phyloP scores from a whole-genome alignment of 2,329 filamentous ascomycete species.

The Colletotrichum liaoningense region DNA sequence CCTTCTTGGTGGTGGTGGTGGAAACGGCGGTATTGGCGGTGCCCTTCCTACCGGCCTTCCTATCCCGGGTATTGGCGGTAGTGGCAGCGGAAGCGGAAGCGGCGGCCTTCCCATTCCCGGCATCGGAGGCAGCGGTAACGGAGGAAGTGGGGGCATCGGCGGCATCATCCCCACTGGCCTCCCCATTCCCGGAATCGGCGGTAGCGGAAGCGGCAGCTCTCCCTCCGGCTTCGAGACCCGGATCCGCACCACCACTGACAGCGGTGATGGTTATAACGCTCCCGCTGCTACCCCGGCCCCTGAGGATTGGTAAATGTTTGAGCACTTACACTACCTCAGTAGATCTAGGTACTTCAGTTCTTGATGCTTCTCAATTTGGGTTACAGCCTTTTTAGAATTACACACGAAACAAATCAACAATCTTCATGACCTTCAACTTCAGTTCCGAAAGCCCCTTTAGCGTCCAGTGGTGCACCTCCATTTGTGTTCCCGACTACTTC shows the following conservation, averaged over 20 bases:
- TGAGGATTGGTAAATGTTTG: background rate
- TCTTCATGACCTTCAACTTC: no score
- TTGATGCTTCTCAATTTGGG: no score
- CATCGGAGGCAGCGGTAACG: background rate
- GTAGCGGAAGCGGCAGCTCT: background rate
- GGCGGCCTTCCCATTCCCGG: background rate
- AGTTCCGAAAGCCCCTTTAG: no score
- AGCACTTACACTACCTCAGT: no score
- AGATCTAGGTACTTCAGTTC: no score
- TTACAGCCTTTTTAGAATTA: no score
- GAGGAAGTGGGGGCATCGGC: no score
- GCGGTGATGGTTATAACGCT: background rate
- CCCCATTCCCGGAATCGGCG: background rate
- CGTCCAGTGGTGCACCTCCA: background rate
- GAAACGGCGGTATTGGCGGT: background rate
- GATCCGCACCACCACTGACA: background rate
- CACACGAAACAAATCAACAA: no score
- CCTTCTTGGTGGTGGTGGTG: background rate
- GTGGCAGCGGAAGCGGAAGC: slow-evolving; percentile 6
- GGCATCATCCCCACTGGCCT: background rate
- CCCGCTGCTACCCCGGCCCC: background rate
- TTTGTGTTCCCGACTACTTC: rapidly evolving
- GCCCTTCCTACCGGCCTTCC: background rate
- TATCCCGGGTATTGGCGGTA: background rate
- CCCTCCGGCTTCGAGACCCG: slow-evolving; percentile 10